Evolutionary conservation across 306 rosid genomes (phyloP), one percentile per base, ranked within the genome.

Genomic region (Calophaca sinica): DNA sequence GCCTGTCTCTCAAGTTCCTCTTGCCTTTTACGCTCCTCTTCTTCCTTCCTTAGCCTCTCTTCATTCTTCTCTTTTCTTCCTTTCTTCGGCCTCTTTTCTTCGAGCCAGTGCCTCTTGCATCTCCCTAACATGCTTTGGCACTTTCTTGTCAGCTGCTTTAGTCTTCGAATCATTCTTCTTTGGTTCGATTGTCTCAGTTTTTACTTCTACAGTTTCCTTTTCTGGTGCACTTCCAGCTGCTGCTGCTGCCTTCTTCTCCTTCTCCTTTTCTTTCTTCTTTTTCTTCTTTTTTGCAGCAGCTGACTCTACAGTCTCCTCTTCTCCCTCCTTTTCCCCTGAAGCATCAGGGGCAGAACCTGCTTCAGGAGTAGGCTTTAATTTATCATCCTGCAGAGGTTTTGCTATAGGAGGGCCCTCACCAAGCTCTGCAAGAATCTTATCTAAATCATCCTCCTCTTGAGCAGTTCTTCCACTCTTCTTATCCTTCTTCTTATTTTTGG

Each of bases 51-150:
- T 81, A 84, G 85, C 88, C n/a, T 92, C 83, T 92, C 99, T 73
- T 92, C 97, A n/a, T 62, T 88, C 96, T 85, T 94, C 99, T 83
- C 35, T 85, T 84, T 80, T 87, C 84, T 81, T 83, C 86, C 84
- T 85, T 73, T 92, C 97, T 79, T 94, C 99, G 2, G 85, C 89
- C 85, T 94, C 99, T 81, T 90, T 79, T 32, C 96, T 80, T 86
- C 96, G 70, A 69, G 99, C 96, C 41, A 94, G 77, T 60, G 93
- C 93, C 83, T 94, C 99, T 84, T 88, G 97, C 96, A 92, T 94
- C 88, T 94, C 99, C 86, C 97, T 92, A 32, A 94, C 97, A 87
- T 94, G 99, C 85, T 94, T 94, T 58, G 99, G 99, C 68, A 94
- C 72, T 82, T 94, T 94, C 91, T 91, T 94, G 79, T 91, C 97